Base-by-base conservation (phyloP, 2,329 filamentous ascomycete genomes). In the Aspergillus vadensis region DNA sequence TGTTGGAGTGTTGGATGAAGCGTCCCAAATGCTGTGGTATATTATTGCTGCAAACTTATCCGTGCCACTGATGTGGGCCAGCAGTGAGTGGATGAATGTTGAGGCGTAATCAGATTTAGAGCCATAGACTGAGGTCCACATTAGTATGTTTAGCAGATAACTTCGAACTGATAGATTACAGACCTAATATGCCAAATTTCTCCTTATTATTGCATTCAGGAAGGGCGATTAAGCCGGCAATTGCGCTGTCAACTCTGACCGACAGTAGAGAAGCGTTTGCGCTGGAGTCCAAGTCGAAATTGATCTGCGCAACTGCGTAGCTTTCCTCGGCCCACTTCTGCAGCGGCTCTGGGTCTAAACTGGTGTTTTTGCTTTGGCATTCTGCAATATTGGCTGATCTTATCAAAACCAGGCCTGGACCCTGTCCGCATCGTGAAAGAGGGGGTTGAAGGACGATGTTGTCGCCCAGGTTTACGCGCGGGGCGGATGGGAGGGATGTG, bases 291-390 rank as follows among this genome's bases (percentile, higher is more conserved):
- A 25, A 6, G 48, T 68, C 61, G 2, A 74, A 27, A 0, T 64
- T 70, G 2, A 90, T 70, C 70, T 88, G 82, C 0, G 79, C 85
- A 3, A 90, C 86, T 0, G 83, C 78, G 65, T 85, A 90, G 0
- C 88, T 86, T 70, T 91, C 88, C 69, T 91, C 88, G 0, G 87
- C 88, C 88, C 88, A 91, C 73, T 91, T 91, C 62, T 84, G 70
- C 14, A 85, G 67, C 0, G 85, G 84, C 8, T 82, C 79, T 0
- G 88, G 87, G 57, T 83, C 81, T 1, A 80, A 70, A 48, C 75
- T 76, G 51, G 73, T 72, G 27, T 78, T 77, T 36, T 69, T 73
- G 43, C 67, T 56, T 38, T 69, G 65, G 7, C 63, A 63, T 69
- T 67, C 53, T 53, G 64, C 47, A 74, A 65, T 62, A 36, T 48